These are phyloP conservation scores for Zangia roseola DNA, from an alignment of 768 basidiomycete genomes.

Conservation along the genomic window DNA sequence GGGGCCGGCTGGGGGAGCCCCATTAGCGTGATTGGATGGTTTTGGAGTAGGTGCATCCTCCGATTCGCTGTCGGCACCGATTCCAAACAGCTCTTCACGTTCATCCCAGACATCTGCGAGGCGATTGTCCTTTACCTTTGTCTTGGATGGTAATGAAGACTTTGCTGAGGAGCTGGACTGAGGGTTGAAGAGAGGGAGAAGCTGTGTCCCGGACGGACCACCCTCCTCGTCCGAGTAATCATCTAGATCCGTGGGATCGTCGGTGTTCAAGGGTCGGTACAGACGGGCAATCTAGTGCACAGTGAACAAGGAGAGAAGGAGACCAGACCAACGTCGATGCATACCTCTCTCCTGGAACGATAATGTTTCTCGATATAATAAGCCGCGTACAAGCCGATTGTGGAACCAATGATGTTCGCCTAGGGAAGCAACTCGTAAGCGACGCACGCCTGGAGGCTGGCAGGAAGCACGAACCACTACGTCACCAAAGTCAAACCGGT, in stretches of 20 bases:
- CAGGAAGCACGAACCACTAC: conserved; percentile 50
- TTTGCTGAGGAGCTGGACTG: conserved; percentile 17
- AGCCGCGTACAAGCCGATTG: conserved; percentile 61
- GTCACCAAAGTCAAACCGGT: conserved; percentile 72
- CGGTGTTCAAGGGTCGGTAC: conserved; percentile 68
- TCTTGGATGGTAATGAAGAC: conserved; percentile 25
- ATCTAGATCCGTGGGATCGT: conserved; percentile 50
- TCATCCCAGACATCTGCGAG: conserved; percentile 75
- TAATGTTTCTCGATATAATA: conserved; percentile 75
- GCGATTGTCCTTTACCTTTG: conserved; percentile 34
- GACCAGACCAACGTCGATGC: conserved; percentile 2
- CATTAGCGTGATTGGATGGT: conserved; percentile 2
- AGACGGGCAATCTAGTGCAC: conserved; percentile 64
- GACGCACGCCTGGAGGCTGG: conserved; percentile 9
- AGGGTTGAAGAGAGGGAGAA: conserved; percentile 52
- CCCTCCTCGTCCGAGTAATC: conserved; percentile 46
- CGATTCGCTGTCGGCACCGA: conserved; percentile 62
- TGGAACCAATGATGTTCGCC: conserved; percentile 79
- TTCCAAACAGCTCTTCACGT: conserved; percentile 69
- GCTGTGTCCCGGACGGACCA: conserved; percentile 45
- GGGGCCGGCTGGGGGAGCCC: conserved; percentile 7
- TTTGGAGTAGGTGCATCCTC: conserved; percentile 36
- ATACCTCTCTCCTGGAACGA: conserved; percentile 75
- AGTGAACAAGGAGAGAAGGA: conserved; percentile 1
- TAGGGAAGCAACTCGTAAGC: conserved; percentile 28